Evolutionary conservation across 106 monocot genomes (phyloP), one percentile per base, ranked within the genome.

Genomic region (Allium sativum): DNA sequence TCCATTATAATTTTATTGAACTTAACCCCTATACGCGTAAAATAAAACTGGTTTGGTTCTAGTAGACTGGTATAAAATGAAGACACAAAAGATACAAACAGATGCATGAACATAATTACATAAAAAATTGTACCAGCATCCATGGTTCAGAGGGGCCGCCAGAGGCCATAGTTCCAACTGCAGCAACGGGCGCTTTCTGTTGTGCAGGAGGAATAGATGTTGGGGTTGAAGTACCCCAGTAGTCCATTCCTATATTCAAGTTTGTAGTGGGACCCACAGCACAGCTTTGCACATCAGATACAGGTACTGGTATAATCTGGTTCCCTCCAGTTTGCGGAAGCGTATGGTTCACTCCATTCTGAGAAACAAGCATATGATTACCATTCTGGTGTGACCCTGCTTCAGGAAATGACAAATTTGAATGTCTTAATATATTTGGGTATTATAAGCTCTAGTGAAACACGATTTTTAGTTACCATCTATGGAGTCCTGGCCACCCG

Each of bases 181-280:
- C 58, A 66, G 56, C 13, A 7, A 52, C 51, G 11, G 66, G 58
- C 45, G 51, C 17, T 62, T 64, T 77, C 53, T 77, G 73, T 40
- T 64, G 77, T 18, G 83, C 48, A 18, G 82, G 73, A 69, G 75
- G 21, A 16, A 64, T 21, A 55, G 67, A 14, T 53, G 82, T 56
- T 51, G 82, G 67, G 22, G 68, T 61, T 53, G 88, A 58, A 54
- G 73, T 61, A 48, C 71, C 72, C 88, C 88, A 88, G 45, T 80
- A 88, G 53, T 88, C 84, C 77, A 88, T 88, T n/a, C 88, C 83
- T 31, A 89, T 89, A 65, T 89, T 84, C 62, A 89, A 74, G 62
- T 81, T 89, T 46, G 89, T 84, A 15, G 84, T 79, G 18, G 89
- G 89, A 43, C 77, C 71, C 64, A 66, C 54, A 65, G 78, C 47